Base-by-base conservation (phyloP, 495 filamentous ascomycete species). In the Collariella sp. region DNA sequence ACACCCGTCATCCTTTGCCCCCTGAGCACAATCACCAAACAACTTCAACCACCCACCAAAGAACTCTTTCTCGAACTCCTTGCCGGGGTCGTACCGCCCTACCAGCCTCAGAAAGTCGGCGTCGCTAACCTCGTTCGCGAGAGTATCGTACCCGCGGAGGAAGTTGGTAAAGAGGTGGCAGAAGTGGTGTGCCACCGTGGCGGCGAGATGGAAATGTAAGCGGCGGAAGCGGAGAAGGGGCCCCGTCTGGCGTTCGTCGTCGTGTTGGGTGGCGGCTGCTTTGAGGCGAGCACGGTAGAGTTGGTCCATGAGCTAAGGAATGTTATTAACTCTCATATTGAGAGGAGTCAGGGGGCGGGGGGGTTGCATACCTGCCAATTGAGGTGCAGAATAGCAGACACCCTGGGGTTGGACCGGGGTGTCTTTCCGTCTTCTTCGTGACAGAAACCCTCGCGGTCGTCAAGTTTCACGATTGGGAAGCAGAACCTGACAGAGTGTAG, bases 101-200 rank as follows among this genome's bases (percentile, higher is more conserved):
- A 58, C 61, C n/a, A 63, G 43, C 16, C 57, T 41, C 46, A 57
- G 31, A 6, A 63, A 31, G 34, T 57, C 54, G 26, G 33, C 54
- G 29, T 63, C 61, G 20, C 45, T 51, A 5, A 63, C 61, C 15
- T 41, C 19, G 23, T 19, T 13, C 11, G 26, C 44, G 11, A 57
- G 43, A 11, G 31, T 46, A 4, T 44, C 61, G 22, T n/a, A 46
- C 11, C 23, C 31, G 9, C 51, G 38, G 1, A 63, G 51, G 39
- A 56, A 63, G 38, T 57, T 59, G 18, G 58, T 47, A 15, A 63
- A 60, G 5, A 63, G 40, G 31, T 63, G 61, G 45, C 61, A 63
- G 3, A 60, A 36, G 39, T 63, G 61, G 42, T 63, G 61, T 1
- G 61, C 57, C 9, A 63, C 57, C 50, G 48, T 56, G 24, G 51